Evolutionary conservation across 2,329 filamentous ascomycete genomes (phyloP).

Genomic region (Fusarium buharicum): DNA sequence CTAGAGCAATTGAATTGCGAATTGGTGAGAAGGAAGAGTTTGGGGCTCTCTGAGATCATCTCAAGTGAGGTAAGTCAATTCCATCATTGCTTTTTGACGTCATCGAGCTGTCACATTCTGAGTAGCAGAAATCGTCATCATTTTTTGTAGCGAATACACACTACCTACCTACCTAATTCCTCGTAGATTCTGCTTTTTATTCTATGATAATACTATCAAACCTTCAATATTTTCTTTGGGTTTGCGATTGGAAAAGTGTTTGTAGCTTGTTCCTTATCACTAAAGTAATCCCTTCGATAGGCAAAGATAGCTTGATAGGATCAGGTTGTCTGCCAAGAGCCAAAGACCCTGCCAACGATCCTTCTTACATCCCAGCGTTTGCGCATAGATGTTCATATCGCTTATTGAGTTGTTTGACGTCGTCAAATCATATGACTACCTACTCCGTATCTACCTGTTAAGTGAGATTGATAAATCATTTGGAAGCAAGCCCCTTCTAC

Average conservation of each 20-base stretch:
- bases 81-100: constrained; percentile 13
- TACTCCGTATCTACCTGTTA: background rate
- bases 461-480: background rate
- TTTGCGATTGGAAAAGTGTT: too few relatives aligned
- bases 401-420: background rate
- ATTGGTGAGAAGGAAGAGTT: constrained; percentile 4
- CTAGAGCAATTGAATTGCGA: constrained; percentile 13
- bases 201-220: too few relatives aligned
- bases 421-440: background rate
- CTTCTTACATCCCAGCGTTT: background rate
- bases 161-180: background rate
- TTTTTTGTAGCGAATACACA: background rate
- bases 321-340: background rate
- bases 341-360: background rate
- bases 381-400: constrained; percentile 6
- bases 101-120: constrained; percentile 33
- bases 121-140: constrained; percentile 28
- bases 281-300: too few relatives aligned
- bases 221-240: too few relatives aligned
- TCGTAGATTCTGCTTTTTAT: too few relatives aligned
- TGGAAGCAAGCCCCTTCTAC: background rate
- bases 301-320: background rate
- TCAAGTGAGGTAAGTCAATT: constrained; percentile 1
- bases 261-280: too few relatives aligned
- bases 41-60: background rate